Conservation (phyloP, 2,329 filamentous ascomycete genomes). For the Calonectria pteridis region DNA sequence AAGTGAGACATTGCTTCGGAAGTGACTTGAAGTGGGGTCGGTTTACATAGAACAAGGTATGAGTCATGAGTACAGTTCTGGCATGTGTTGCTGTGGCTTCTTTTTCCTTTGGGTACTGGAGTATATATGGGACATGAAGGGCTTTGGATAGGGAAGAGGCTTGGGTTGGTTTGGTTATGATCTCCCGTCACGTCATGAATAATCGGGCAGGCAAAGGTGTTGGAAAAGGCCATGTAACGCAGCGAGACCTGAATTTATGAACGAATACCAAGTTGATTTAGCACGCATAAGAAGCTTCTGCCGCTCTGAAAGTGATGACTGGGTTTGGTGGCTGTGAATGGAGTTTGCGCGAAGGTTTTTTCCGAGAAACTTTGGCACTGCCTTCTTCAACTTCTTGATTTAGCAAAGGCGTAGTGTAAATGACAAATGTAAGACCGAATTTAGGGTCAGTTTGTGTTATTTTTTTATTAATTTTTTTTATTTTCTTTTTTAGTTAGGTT, state of each 20-base stretch:
- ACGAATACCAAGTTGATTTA: neutral
- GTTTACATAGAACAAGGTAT: neutral
- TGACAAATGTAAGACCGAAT: neutral
- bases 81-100: neutral
- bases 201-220: neutral
- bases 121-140: neutral
- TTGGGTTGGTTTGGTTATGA: neutral
- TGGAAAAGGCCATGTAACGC: neutral
- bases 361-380: neutral
- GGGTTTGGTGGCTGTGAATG: neutral
- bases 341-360: neutral
- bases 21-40: neutral
- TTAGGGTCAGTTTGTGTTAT: no score
- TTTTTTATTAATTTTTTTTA: no score
- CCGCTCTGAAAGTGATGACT: neutral
- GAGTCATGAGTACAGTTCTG: neutral
- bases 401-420: neutral
- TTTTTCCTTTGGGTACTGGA: neutral
- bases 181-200: neutral
- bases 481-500: neutral
- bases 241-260: constrained; percentile 2
- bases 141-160: neutral
- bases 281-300: no score
- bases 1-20: neutral
- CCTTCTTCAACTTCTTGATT: neutral